These are phyloP conservation scores for Russula sp. DNA, from an alignment of 768 basidiomycete genomes.

Conservation along the genomic window DNA sequence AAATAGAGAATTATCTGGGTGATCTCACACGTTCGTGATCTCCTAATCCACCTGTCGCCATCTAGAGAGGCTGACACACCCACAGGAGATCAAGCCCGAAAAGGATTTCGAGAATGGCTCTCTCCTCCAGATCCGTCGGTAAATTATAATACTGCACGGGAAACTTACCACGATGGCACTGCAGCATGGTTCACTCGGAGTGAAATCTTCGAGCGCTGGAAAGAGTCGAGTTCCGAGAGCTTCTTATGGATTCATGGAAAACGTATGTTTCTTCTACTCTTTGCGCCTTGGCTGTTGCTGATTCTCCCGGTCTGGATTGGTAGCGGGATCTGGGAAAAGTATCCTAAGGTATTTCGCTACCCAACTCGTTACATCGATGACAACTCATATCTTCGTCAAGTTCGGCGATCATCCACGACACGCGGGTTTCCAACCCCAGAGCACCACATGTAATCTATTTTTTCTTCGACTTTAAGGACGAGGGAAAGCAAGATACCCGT, in stretches of 20 bases:
- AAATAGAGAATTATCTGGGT: background rate
- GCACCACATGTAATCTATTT: background rate
- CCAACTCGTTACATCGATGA: background rate
- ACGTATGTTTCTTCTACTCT: background rate
- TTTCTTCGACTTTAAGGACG: background rate
- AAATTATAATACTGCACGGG: background rate
- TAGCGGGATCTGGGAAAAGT: background rate
- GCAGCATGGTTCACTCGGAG: background rate
- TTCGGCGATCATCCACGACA: background rate
- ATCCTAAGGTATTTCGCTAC: background rate
- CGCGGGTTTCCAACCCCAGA: background rate
- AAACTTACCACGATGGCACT: background rate
- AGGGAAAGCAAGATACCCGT: background rate
- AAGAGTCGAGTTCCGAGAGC: background rate
- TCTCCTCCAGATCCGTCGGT: background rate
- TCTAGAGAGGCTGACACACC: background rate
- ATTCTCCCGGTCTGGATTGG: background rate
- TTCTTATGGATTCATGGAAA: background rate
- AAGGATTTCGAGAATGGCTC: background rate
- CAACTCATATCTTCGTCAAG: background rate
- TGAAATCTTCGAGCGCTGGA: background rate
- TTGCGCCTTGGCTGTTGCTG: background rate
- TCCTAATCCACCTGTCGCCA: background rate
- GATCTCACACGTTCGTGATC: background rate
- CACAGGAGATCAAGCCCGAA: background rate